A percentile compares a stretch with the other conserved stretches of the same genome.
phyloP scores from a whole-genome alignment of 2,329 filamentous ascomycete species.

The Aspergillus sp. region DNA sequence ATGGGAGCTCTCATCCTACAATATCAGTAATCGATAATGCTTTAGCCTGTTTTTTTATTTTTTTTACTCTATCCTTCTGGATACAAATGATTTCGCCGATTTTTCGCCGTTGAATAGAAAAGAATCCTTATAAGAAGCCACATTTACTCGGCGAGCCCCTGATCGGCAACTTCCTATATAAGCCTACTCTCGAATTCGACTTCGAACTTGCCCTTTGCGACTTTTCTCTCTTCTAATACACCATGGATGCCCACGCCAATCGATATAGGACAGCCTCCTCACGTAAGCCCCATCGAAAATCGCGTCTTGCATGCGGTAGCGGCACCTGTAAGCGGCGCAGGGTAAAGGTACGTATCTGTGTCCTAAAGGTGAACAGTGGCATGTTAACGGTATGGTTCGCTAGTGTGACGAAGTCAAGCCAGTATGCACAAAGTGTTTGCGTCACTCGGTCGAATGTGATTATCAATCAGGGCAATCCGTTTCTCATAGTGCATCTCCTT shows the following conservation, averaged over 20 bases:
- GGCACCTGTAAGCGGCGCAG: conserved; percentile 9
- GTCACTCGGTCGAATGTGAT: conserved; percentile 7
- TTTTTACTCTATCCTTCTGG: not conserved
- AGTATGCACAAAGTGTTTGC: conserved; percentile 7
- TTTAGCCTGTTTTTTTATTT: not conserved
- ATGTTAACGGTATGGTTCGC: not conserved
- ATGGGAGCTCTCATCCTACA: not conserved
- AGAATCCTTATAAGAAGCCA: no score
- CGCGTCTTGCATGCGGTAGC: conserved; percentile 8
- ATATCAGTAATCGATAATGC: not conserved
- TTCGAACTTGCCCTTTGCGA: not conserved
- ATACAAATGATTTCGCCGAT: not conserved
- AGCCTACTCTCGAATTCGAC: not conserved
- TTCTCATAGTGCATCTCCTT: not conserved
- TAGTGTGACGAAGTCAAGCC: conserved; percentile 10
- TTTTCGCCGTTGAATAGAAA: no score
- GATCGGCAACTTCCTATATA: no score
- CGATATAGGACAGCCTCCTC: not conserved
- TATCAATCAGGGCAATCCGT: not conserved
- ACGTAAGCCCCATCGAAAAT: conserved; percentile 8
- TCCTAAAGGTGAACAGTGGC: not conserved
- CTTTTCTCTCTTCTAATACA: no score
- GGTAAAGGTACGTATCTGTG: conserved; percentile 6
- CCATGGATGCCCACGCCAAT: not conserved
- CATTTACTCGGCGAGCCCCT: no score